Base-by-base conservation (phyloP, 139 green algal species). In the Chlorella sp. region DNA sequence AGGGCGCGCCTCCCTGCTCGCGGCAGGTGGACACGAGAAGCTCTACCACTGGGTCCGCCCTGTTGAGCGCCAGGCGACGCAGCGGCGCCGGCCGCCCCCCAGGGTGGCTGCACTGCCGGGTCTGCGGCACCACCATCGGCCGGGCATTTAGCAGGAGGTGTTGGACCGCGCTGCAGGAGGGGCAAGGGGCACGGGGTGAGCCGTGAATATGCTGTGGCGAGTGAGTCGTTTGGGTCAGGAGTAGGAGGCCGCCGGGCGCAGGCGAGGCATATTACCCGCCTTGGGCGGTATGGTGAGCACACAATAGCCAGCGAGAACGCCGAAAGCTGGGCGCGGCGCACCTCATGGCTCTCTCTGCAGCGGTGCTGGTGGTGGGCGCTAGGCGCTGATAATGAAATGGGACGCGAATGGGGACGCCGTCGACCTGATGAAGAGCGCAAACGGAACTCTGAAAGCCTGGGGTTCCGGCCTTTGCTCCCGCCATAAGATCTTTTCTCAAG, bases 91-190 rank as follows among this genome's bases (percentile, higher is more conserved):
- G 84, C 26, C 66, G 64, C 3, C 34, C 34, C 1, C 42, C 34
- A 0, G 71, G 84, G 84, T 88, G 84, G 15, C 19, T 18, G 84
- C 84, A 88, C 84, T 81, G 64, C 32, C 61, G 32, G 7, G 68
- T 48, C 24, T 39, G 57, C 7, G 73, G 39, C 11, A 34, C 16
- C 30, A 48, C 34, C 14, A 81, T 24, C n/a, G 84, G 68, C 66
- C 42, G n/a, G 37, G 84, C 84, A 7, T 26, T 21, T 40, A 53
- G 40, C 18, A 88, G 37, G 21, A 81, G 64, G 66, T 81, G 84
- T 68, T 69, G 84, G 36, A 28, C 66, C 14, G 68, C 42, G 19
- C 84, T 81, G 68, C 40, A n/a, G 66, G 26, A 36, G 15, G 24
- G 26, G 68, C 28, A 69, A 42, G 39, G 66, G 0, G 66, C n/a